Base-by-base conservation (phyloP, 2,329 filamentous ascomycete species). In the Fusarium transvaalense region DNA sequence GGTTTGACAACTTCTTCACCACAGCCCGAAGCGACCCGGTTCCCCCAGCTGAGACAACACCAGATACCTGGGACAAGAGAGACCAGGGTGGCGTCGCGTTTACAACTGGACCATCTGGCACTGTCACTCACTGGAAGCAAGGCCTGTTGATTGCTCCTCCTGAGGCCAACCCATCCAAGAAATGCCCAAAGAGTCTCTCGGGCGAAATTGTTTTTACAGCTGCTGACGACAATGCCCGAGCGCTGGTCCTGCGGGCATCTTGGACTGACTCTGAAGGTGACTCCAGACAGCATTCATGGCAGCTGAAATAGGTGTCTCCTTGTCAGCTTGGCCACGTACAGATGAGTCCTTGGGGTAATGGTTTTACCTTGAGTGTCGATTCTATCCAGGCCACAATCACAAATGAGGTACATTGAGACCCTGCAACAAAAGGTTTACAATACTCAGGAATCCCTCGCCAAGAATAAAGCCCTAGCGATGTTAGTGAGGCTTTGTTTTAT, bases 1-100 rank as follows among this genome's bases (percentile, higher is more conserved):
- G 94, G 93, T 97, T 97, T 77, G 95, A 98, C 78, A 95, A 91
- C 25, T 96, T 96, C 83, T 97, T 97, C 80, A 87, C 91, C 69
- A 88, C 89, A 12, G 86, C 86, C 0, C 82, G 85, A 35, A 80
- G 84, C 35, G 80, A 84, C 31, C 80, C 83, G 23, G 81, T 88
- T 46, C 82, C 84, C 10, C 67, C 82, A 10, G 80, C 84, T 31
- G 79, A 85, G 63, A 82, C 82, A n/a, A 87, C 88, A 51, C 88
- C 89, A 0, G 83, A 89, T 56, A 83, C 86, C 6, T 94, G 91
- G 88, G 79, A 78, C 7, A 85, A 86, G 67, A 82, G 84, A 74
- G 74, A 79, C 25, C 81, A 83, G 32, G 87, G 90, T 68, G 88
- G 90, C 51, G 85, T 93, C n/a, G 91, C 92, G 0, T 97, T 97